Conservation (phyloP, 768 basidiomycete species). For the Suillus tomentosus region DNA sequence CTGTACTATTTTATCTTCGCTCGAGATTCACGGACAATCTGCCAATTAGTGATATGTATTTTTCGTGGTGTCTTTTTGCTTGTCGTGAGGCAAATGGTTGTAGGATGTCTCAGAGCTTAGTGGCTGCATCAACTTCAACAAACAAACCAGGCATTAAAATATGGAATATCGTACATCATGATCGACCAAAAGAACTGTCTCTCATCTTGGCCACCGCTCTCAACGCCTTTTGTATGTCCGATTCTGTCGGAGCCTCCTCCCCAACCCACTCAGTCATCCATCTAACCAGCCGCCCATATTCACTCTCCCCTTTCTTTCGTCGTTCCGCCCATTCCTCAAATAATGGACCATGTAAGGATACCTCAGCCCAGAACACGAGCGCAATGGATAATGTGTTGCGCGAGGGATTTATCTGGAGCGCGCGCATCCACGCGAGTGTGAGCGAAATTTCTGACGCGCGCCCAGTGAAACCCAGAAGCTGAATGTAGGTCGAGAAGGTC, state of each 20-base stretch:
- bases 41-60: background rate
- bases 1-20: background rate
- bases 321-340: slow-evolving; percentile 47
- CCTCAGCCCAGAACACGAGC: slow-evolving; percentile 73
- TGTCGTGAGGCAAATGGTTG: background rate
- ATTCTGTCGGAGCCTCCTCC: slow-evolving; percentile 44
- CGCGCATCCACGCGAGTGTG: slow-evolving; percentile 74
- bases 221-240: slow-evolving; percentile 36
- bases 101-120: background rate
- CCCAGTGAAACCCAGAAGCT: slow-evolving; percentile 54
- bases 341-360: slow-evolving; percentile 60
- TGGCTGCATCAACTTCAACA: background rate
- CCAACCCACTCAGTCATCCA: slow-evolving; percentile 68
- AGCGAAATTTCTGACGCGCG: slow-evolving; percentile 63
- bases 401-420: slow-evolving; percentile 53
- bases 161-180: slow-evolving; percentile 3
- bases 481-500: slow-evolving; percentile 60
- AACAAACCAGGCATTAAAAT: background rate
- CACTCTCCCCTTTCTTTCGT: slow-evolving; percentile 34
- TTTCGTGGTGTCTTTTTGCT: background rate
- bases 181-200: slow-evolving; percentile 23
- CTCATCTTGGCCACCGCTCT: slow-evolving; percentile 31
- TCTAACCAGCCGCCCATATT: slow-evolving; percentile 45
- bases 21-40: background rate
- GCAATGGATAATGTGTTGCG: slow-evolving; percentile 57